Evolutionary conservation across 2,329 filamentous ascomycete species (phyloP), one percentile per base, ranked within the genome.

Genomic region (Aspergillus texensis): DNA sequence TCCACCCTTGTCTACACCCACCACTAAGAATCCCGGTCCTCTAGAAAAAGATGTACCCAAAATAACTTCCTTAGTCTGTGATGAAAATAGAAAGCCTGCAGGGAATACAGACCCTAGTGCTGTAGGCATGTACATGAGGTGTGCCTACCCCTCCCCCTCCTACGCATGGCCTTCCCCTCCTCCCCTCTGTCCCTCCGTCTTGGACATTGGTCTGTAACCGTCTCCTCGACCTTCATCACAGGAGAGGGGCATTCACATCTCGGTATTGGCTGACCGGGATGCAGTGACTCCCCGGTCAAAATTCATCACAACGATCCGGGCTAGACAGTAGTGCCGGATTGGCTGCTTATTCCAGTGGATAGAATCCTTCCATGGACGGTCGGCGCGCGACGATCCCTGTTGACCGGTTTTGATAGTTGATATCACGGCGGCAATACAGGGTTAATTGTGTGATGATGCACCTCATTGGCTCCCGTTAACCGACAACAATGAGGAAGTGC

Each of bases 341-440:
- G 36, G 24, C 57, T 57, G 39, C 41, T 43, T 56, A 41, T 63
- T 43, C 57, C 52, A 48, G 48, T 32, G 48, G 30, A 32, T n/a
- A 10, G 28, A 52, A 50, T 28, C 46, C 46, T 50, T 30, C 46
- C 28, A 32, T 34, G 48, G 48, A 52, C 16, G 16, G 48, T 52
- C 9, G 48, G n/a, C 16, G 28, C 4, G 26, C 48, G 48, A 52
- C 19, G 28, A 52, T 52, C 48, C 48, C 16, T 52, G 16, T 21
- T 21, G 28, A 32, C 48, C 19, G 19, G 48, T 12, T n/a, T n/a
- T 16, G 19, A 32, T 32, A 2, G 55, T 39, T 60, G 63, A 60
- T 62, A 66, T 64, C 65, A 66, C 65, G 56, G 65, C 65, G 64
- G 60, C 63, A 66, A 66, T 19, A 41, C 36, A n/a, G 39, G 39